phyloP scores from a whole-genome alignment of 73 alveolate genomes.

The Blepharisma stoltei region DNA sequence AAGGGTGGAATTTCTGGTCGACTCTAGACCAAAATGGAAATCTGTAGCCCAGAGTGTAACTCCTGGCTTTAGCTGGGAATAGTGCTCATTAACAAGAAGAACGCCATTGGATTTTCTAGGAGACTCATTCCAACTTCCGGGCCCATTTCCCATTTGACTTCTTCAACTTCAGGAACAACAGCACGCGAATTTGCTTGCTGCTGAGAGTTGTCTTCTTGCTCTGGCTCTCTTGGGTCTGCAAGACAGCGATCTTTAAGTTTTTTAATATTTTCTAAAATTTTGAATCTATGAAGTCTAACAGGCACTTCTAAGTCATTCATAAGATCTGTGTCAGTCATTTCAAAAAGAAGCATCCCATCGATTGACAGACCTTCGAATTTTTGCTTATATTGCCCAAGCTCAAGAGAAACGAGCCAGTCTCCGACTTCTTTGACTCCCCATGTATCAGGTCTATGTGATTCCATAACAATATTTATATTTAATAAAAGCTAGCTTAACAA shows the following conservation, averaged over 20 bases:
- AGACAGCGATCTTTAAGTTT: constrained; percentile 30
- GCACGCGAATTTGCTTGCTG: too few species aligned
- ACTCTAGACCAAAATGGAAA: too few species aligned
- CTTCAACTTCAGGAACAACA: too few species aligned
- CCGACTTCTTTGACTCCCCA: constrained; percentile 5
- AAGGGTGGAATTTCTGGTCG: too few species aligned
- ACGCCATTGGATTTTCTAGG: too few species aligned
- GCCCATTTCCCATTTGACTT: too few species aligned
- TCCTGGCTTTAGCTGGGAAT: too few species aligned
- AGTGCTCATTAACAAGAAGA: too few species aligned
- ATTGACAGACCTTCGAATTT: constrained; percentile 40
- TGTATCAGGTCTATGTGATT: neutral
- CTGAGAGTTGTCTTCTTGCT: neutral
- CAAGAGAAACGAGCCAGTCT: constrained; percentile 22
- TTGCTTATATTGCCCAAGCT: constrained; percentile 1
- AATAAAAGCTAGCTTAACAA: too few species aligned
- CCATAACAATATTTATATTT: neutral
- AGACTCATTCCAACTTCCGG: too few species aligned
- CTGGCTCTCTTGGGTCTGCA: neutral
- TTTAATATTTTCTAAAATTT: constrained; percentile 51
- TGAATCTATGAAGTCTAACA: constrained; percentile 60
- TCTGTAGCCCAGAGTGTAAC: too few species aligned
- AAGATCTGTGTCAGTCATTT: constrained; percentile 62
- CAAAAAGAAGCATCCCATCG: constrained; percentile 57
- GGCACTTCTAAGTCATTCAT: constrained; percentile 47